A percentile compares a stretch with the other conserved stretches of the same genome.
Evolutionary conservation across 1,139 yeast genomes (phyloP).

Genomic region (Debaryomyces singareniensis): DNA sequence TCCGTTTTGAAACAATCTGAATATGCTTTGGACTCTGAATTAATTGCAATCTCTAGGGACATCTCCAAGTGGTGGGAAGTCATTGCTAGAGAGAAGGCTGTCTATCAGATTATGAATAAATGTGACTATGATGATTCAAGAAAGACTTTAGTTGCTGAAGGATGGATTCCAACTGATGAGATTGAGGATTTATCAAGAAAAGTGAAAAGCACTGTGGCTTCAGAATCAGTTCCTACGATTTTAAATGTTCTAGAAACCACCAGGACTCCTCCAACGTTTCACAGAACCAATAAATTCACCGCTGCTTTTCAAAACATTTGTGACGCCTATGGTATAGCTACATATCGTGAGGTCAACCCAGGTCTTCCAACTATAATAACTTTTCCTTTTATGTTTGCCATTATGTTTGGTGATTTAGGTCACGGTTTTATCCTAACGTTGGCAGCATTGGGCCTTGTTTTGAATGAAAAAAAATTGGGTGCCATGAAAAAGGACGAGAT

Average conservation of each 20-base stretch:
- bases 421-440: constrained; percentile 65
- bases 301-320: constrained; percentile 70
- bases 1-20: constrained; percentile 51
- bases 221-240: constrained; percentile 59
- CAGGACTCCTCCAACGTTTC: constrained; percentile 73
- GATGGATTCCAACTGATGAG: constrained; percentile 72
- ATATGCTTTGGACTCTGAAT: constrained; percentile 59
- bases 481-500: constrained; percentile 69
- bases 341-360: constrained; percentile 74
- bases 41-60: constrained; percentile 67
- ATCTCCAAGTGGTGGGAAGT: constrained; percentile 64
- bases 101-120: constrained; percentile 57
- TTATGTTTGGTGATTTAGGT: constrained; percentile 84
- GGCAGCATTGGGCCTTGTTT: constrained; percentile 54
- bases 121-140: constrained; percentile 65
- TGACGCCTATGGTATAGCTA: constrained; percentile 76
- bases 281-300: constrained; percentile 70
- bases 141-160: constrained; percentile 64
- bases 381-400: constrained; percentile 82
- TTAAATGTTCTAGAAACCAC: constrained; percentile 59
- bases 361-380: constrained; percentile 76
- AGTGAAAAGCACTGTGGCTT: constrained; percentile 22
- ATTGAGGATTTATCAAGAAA: constrained; percentile 29
- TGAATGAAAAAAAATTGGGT: constrained; percentile 53
- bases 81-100: constrained; percentile 67